Conservation (phyloP, 1,139 yeast species). For the Geotrichum europaeum region DNA sequence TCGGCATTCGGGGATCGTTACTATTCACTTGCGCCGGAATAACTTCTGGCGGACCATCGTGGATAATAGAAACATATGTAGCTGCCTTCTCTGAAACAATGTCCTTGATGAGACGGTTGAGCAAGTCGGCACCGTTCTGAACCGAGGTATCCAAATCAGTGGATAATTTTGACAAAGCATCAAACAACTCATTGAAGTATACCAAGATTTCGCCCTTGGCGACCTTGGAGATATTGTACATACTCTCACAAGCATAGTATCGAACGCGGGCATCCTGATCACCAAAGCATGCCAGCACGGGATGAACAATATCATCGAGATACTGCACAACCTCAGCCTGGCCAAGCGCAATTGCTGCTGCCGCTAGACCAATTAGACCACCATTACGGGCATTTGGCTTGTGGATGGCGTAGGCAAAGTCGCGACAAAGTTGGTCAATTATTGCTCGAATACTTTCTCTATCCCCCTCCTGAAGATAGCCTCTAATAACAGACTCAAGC, state of each 20-base stretch:
- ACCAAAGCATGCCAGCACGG: conserved; percentile 91
- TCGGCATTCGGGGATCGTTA: conserved; percentile 21
- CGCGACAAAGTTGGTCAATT: conserved; percentile 61
- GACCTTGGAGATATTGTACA: conserved; percentile 93
- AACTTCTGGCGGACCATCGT: conserved; percentile 32
- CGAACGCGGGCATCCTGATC: conserved; percentile 96
- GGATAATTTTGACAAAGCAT: conserved; percentile 78
- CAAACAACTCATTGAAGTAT: conserved; percentile 92
- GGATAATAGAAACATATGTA: conserved; percentile 76
- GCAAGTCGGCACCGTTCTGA: conserved; percentile 90
- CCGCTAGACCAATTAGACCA: conserved; percentile 71
- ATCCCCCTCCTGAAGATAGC: conserved; percentile 63
- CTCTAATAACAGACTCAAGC: conserved; percentile 72
- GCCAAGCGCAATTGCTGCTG: conserved; percentile 73
- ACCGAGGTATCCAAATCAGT: conserved; percentile 91
- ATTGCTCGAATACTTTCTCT: conserved; percentile 60
- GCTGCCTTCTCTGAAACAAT: conserved; percentile 95
- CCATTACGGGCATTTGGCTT: conserved; percentile 73
- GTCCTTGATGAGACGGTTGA: conserved; percentile 87
- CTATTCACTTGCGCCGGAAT: conserved; percentile 39
- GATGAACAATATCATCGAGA: conserved; percentile 80
- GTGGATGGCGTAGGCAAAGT: conserved; percentile 70
- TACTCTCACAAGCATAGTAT: conserved; percentile 93
- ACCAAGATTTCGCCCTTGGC: conserved; percentile 90
- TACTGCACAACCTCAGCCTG: conserved; percentile 64